Conservation (phyloP, 75 land plant genomes). For the Pinus albicaulis region DNA sequence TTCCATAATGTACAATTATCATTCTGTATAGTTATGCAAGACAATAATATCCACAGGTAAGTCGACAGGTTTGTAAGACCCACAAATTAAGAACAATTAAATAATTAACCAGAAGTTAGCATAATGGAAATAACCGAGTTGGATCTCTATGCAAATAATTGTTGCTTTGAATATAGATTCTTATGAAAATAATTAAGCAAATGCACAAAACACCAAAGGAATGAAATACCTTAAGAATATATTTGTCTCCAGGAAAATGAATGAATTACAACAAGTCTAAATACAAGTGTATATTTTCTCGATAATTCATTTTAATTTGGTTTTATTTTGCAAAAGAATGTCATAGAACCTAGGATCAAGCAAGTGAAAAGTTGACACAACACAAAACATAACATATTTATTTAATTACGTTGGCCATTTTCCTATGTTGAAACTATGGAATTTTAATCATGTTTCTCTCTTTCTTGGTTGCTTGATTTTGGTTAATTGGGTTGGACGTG, state of each 20-base stretch:
- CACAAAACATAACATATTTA: too few relatives aligned
- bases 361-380: neutral
- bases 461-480: too few relatives aligned
- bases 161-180: too few relatives aligned
- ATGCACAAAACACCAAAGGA: too few relatives aligned
- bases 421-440: too few relatives aligned
- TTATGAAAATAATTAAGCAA: too few relatives aligned
- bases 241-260: neutral
- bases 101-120: neutral
- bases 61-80: neutral
- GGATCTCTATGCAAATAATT: neutral
- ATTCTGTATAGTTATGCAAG: slow-evolving; percentile 23
- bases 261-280: neutral
- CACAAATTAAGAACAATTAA: neutral
- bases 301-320: neutral
- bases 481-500: too few relatives aligned
- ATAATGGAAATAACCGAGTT: neutral
- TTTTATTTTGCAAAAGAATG: neutral
- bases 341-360: neutral
- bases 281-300: neutral
- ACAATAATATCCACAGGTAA: neutral
- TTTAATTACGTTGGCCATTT: neutral
- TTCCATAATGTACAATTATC: slow-evolving; percentile 66
- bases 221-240: too few relatives aligned
- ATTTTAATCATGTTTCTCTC: too few relatives aligned